Evolutionary conservation across 1,284 basidiomycete genomes (phyloP).

Genomic region (Heliocybe sulcata): DNA sequence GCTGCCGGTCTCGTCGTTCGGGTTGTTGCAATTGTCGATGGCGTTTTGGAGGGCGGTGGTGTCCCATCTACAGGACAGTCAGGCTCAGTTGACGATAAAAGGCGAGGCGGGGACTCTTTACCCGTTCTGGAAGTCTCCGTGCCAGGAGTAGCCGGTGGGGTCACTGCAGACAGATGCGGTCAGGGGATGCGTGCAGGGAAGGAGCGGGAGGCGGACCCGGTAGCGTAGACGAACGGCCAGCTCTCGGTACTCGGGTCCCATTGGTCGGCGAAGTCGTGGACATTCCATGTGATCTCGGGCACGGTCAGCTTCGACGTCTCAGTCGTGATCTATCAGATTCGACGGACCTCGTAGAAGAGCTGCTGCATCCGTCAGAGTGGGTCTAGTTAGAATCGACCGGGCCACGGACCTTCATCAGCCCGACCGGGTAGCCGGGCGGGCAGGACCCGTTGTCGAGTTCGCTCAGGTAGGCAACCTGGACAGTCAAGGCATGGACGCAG

Average conservation of each 20-base stretch:
- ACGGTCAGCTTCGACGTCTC: background rate
- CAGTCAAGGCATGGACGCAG: conserved; percentile 3
- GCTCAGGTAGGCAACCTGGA: conserved; percentile 25
- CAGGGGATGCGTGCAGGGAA: background rate
- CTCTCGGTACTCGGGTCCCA: conserved; percentile 24
- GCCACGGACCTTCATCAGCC: conserved; percentile 27
- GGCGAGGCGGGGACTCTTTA: conserved; percentile 17
- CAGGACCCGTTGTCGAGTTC: conserved; percentile 38
- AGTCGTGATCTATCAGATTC: background rate
- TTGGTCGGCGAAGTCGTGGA: conserved; percentile 24
- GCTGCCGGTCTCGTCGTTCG: conserved; percentile 25
- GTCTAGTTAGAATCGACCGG: background rate
- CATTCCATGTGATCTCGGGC: conserved; percentile 32
- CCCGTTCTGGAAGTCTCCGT: conserved; percentile 42
- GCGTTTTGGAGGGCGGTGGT: conserved; percentile 32
- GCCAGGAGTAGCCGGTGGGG: conserved; percentile 38
- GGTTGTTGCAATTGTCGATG: conserved; percentile 40
- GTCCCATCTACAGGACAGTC: background rate
- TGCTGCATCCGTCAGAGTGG: background rate
- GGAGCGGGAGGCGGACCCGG: conserved; percentile 20
- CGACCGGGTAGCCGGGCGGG: conserved; percentile 34
- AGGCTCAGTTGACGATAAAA: background rate
- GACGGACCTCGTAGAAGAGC: conserved; percentile 36
- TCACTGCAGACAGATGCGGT: conserved; percentile 22
- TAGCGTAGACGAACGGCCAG: conserved; percentile 38